These are phyloP conservation scores for Trichoderma guizhouense DNA, from an alignment of 2,329 filamentous ascomycete species.

Conservation along the genomic window DNA sequence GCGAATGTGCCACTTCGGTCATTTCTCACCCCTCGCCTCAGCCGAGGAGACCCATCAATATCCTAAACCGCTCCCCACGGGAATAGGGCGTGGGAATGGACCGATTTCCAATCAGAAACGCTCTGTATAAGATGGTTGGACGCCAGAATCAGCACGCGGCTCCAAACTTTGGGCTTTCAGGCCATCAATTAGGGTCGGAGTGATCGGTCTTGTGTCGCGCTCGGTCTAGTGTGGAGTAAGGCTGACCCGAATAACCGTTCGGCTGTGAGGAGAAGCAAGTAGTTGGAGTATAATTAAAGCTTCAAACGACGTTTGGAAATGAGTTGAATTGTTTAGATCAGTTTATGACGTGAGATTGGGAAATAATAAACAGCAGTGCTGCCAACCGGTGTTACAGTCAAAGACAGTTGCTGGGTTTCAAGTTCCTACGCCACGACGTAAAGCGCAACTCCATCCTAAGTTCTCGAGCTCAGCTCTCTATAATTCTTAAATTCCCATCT, in stretches of 20 bases:
- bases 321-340: neutral
- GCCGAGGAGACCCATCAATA: neutral
- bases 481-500: neutral
- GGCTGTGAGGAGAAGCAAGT: neutral
- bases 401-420: neutral
- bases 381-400: neutral
- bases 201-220: neutral
- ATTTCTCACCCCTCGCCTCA: neutral
- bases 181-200: neutral
- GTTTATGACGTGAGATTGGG: neutral
- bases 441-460: neutral
- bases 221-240: neutral
- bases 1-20: neutral
- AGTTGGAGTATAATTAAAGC: neutral
- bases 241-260: conserved; percentile 5
- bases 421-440: neutral
- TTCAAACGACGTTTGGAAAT: neutral
- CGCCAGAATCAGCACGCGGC: neutral
- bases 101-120: neutral
- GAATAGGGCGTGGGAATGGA: neutral
- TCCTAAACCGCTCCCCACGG: neutral
- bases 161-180: neutral
- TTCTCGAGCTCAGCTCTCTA: neutral
- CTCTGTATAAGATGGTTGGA: neutral
- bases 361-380: neutral